A percentile compares a stretch with the other conserved stretches of the same genome.
phyloP scores from a whole-genome alignment of 306 rosid genomes.

The Medicago arabica region DNA sequence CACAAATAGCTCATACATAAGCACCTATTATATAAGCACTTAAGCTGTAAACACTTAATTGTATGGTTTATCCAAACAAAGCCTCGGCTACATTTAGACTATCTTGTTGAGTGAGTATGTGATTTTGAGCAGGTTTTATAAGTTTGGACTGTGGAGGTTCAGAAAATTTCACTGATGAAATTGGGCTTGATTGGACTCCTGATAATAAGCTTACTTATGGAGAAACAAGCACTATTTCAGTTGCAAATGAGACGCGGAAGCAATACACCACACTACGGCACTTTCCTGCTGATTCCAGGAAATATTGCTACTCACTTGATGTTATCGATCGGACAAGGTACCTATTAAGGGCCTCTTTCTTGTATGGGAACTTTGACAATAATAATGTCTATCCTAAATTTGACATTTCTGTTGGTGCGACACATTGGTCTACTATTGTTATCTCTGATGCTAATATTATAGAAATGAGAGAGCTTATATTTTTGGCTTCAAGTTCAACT shows the following conservation, averaged over 20 bases:
- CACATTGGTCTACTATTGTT: constrained; percentile 91
- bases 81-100: background rate
- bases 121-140: constrained; percentile 69
- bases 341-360: constrained; percentile 79
- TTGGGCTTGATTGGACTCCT: constrained; percentile 82
- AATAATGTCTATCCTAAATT: constrained; percentile 91
- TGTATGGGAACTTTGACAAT: constrained; percentile 90
- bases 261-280: constrained; percentile 76
- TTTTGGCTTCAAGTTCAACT: constrained; percentile 76
- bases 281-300: constrained; percentile 86
- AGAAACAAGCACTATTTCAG: constrained; percentile 54
- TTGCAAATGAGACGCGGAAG: constrained; percentile 69
- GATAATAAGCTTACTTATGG: constrained; percentile 63
- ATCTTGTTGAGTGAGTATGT: constrained; percentile 18
- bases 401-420: constrained; percentile 91
- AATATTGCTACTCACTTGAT: constrained; percentile 84
- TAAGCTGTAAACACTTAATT: background rate
- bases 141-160: constrained; percentile 96
- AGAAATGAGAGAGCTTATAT: constrained; percentile 80
- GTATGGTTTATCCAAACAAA: background rate
- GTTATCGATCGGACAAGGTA: constrained; percentile 87
- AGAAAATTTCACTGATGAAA: constrained; percentile 68
- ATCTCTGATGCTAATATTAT: constrained; percentile 75
- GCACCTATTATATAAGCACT: background rate
- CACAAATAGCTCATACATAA: background rate